Base-by-base conservation (phyloP, 2,329 filamentous ascomycete genomes). In the Pseudopyrenochaeta lycopersici region DNA sequence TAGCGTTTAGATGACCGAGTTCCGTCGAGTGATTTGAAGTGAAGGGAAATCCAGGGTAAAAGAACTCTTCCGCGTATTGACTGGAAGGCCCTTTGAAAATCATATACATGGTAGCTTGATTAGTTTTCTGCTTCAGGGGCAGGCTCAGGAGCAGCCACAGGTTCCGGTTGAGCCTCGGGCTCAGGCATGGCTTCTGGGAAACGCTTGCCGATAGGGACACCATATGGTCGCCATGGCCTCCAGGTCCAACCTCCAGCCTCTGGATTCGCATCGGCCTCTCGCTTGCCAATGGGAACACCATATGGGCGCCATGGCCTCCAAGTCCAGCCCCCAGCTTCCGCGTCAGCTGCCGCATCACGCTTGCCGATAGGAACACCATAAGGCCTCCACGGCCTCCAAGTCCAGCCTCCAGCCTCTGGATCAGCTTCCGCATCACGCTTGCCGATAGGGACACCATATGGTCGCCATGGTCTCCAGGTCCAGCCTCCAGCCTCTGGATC, bases 401-500 rank as follows among this genome's bases (percentile, higher is more conserved):
- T 29, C 36, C 35, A 54, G 9, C 54, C 4, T 27, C 23, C 51
- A 2, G 58, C 38, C 21, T 49, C 49, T 6, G 58, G 46, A 29
- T 54, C 54, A 39, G 49, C 39, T 27, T 55, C 46, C n/a, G 72
- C 62, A 47, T 67, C 55, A 11, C 69, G 65, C 41, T 67, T 64
- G 43, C 67, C 62, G 44, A 77, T 53, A 17, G 73, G 71, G n/a
- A 71, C 61, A 44, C 72, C 73, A 54, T 66, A 73, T 30, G 64
- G 52, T 54, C 72, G 62, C 31, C 70, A 58, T 18, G 51, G 69
- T 56, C 27, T 68, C 64, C 44, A 48, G 30, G 36, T 47, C 45
- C 45, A 54, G 5, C 55, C 42, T 7, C 59, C 49, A 17, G 23
- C 23, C 9, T 27, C 23, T 27, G 23, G 23, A 9, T 57, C 52